These are phyloP conservation scores for Malassezia japonica DNA, from an alignment of 1,284 basidiomycete genomes.

Conservation along the genomic window DNA sequence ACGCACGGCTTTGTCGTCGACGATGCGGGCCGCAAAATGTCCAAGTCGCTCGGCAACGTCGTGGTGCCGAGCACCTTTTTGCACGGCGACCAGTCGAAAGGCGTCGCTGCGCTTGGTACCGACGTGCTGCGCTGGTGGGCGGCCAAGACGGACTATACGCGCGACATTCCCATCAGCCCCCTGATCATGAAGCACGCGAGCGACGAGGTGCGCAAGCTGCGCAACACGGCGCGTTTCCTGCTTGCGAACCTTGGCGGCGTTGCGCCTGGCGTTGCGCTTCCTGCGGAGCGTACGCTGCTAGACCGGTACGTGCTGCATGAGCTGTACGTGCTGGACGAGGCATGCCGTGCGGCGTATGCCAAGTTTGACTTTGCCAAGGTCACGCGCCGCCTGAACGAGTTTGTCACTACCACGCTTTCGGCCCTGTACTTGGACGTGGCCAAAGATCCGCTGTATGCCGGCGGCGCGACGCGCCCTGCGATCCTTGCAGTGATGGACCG, in stretches of 20 bases:
- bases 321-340: slow-evolving; percentile 62
- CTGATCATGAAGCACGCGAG: slow-evolving; percentile 66
- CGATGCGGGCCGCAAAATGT: slow-evolving; percentile 88
- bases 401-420: slow-evolving; percentile 54
- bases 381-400: slow-evolving; percentile 51
- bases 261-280: neutral
- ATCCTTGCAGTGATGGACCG: slow-evolving; percentile 65
- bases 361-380: slow-evolving; percentile 76
- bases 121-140: slow-evolving; percentile 86
- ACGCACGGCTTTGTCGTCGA: slow-evolving; percentile 98
- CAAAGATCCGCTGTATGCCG: slow-evolving; percentile 74
- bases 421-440: slow-evolving; percentile 74
- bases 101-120: slow-evolving; percentile 68
- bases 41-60: slow-evolving; percentile 90
- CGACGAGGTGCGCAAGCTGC: slow-evolving; percentile 72
- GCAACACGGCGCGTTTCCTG: slow-evolving; percentile 81
- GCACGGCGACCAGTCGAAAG: slow-evolving; percentile 58
- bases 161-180: slow-evolving; percentile 75
- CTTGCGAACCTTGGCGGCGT: slow-evolving; percentile 59
- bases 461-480: slow-evolving; percentile 56
- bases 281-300: slow-evolving; percentile 5
- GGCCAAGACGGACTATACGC: slow-evolving; percentile 79
- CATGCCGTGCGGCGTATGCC: slow-evolving; percentile 61
- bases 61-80: slow-evolving; percentile 74
- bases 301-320: slow-evolving; percentile 72